phyloP scores from a whole-genome alignment of 257 asterid species.

The Fraxinus americana region DNA sequence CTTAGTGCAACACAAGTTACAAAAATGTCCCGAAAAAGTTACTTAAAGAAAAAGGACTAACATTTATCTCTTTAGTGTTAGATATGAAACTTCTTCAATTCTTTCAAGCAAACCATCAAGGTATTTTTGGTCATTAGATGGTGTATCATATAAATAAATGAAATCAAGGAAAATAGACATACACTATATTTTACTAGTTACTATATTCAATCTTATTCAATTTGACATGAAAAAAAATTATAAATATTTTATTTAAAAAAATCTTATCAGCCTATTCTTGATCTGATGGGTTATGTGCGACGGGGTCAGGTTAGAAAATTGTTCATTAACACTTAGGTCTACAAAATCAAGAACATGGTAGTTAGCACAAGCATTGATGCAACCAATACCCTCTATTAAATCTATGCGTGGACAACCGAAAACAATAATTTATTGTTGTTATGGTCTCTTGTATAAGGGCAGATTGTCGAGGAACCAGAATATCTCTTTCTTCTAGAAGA shows the following conservation, averaged over 20 bases:
- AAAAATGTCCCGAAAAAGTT: too few species aligned
- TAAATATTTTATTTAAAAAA: too few species aligned
- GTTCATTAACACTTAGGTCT: neutral
- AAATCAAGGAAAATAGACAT: neutral
- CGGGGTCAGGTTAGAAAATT: neutral
- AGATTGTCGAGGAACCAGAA: conserved; percentile 52
- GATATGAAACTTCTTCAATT: too few species aligned
- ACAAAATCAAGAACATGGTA: conserved; percentile 1
- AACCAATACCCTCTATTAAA: neutral
- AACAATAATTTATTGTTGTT: neutral
- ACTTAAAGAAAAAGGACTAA: too few species aligned
- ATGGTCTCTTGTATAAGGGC: conserved; percentile 37
- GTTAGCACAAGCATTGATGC: conserved; percentile 16
- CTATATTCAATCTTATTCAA: too few species aligned
- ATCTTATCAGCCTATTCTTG: neutral
- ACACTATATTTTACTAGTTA: too few species aligned
- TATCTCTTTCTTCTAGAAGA: conserved; percentile 38
- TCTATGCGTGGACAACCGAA: conserved; percentile 8
- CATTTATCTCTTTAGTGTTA: too few species aligned
- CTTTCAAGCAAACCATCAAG: too few species aligned
- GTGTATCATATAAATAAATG: too few species aligned
- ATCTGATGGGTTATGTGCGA: neutral
- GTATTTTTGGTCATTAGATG: too few species aligned
- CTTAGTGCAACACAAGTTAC: too few species aligned
- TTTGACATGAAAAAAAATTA: neutral